Conservation (phyloP, 1,284 basidiomycete species). For the Spongiforma sp. region DNA sequence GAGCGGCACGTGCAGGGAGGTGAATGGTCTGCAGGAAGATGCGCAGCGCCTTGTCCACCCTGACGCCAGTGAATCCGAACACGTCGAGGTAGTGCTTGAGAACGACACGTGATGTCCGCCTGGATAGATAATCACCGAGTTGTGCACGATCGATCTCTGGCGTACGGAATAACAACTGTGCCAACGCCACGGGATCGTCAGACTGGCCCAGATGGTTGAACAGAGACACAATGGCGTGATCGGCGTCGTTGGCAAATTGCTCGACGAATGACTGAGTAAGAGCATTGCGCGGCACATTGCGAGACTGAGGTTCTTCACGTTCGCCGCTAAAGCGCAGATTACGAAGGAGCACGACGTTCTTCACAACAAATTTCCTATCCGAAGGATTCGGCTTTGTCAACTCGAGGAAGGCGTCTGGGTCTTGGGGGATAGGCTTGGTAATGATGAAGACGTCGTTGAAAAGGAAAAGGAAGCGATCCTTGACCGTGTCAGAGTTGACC, state of each 20-base stretch:
- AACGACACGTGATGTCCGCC: conserved; percentile 71
- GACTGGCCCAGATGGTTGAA: conserved; percentile 60
- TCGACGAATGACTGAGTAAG: conserved; percentile 72
- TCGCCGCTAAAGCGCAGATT: conserved; percentile 73
- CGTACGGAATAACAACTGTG: conserved; percentile 85
- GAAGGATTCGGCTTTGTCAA: conserved; percentile 67
- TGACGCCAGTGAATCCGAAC: conserved; percentile 83
- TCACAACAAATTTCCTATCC: conserved; percentile 87
- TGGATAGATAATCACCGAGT: conserved; percentile 83
- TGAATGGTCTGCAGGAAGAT: conserved; percentile 86
- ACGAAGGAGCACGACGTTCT: conserved; percentile 83
- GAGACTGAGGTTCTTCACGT: conserved; percentile 59
- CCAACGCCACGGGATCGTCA: conserved; percentile 71
- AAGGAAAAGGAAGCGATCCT: conserved; percentile 95
- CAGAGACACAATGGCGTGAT: conserved; percentile 69
- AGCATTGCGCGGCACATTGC: conserved; percentile 55
- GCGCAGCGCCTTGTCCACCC: conserved; percentile 89
- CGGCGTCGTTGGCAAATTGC: conserved; percentile 77
- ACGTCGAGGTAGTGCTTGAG: conserved; percentile 86
- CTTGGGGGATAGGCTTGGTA: conserved; percentile 71
- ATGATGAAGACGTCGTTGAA: conserved; percentile 95
- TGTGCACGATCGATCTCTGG: conserved; percentile 85
- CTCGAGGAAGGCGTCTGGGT: conserved; percentile 64
- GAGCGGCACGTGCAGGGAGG: conserved; percentile 58
- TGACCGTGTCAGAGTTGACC: conserved; percentile 91